Evolutionary conservation across 805 yeast species (phyloP).

Genomic region (Starmerella asiatica): DNA sequence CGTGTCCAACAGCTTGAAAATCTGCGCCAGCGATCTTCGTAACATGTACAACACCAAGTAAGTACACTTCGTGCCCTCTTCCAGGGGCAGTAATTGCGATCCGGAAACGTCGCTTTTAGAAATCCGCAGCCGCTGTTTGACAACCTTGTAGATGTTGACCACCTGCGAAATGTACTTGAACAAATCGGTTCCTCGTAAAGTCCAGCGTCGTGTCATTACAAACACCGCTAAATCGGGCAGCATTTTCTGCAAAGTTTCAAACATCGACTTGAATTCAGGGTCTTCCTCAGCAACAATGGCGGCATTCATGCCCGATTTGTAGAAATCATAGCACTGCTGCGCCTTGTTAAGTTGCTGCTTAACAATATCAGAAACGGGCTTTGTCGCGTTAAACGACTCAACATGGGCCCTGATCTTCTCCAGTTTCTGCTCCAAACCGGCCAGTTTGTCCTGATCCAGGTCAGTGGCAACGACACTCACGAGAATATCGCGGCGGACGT

Average conservation of each 20-base stretch:
- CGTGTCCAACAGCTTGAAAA: constrained; percentile 77
- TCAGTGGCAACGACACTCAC: constrained; percentile 6
- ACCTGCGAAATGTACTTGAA: constrained; percentile 67
- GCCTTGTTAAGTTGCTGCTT: constrained; percentile 11
- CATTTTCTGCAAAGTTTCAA: constrained; percentile 47
- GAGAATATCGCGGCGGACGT: constrained; percentile 19
- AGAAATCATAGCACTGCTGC: constrained; percentile 10
- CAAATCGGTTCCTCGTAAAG: constrained; percentile 88
- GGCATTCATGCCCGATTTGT: constrained; percentile 23
- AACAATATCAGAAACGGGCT: constrained; percentile 1
- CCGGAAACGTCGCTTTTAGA: not conserved
- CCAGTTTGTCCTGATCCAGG: not conserved
- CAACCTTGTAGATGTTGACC: constrained; percentile 34
- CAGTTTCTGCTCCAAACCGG: constrained; percentile 4
- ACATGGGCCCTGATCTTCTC: constrained; percentile 9
- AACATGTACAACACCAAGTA: constrained; percentile 40
- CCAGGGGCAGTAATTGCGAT: not conserved
- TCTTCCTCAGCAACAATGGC: constrained; percentile 22
- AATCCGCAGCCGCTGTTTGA: not conserved
- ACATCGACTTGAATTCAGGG: constrained; percentile 43
- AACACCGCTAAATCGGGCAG: constrained; percentile 68
- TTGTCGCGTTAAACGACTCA: not conserved
- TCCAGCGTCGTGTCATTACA: constrained; percentile 91
- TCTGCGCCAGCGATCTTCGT: constrained; percentile 80
- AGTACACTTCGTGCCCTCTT: not conserved